Evolutionary conservation across 805 yeast species (phyloP).

Genomic region (Wickerhamiella alocasiicola): DNA sequence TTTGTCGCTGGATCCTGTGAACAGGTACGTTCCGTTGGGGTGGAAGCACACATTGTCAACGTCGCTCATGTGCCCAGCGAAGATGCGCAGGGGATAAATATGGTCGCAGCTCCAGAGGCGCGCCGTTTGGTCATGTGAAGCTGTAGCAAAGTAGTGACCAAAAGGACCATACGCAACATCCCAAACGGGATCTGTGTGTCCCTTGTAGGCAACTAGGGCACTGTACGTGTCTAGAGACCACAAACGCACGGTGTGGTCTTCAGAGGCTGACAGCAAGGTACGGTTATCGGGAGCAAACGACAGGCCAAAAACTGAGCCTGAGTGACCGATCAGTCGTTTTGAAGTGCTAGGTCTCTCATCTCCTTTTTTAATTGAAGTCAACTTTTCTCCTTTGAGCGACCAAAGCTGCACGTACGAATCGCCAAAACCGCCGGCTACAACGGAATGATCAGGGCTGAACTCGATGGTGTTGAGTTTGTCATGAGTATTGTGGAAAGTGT

Average conservation of each 20-base stretch:
- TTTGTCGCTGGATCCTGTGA: conserved; percentile 92
- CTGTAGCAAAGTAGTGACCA: conserved; percentile 97
- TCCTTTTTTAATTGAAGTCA: conserved; percentile 31
- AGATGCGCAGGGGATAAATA: conserved; percentile 85
- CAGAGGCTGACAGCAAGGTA: conserved; percentile 70
- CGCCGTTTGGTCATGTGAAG: conserved; percentile 95
- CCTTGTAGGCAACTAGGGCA: conserved; percentile 80
- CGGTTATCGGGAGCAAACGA: conserved; percentile 85
- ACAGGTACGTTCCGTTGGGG: conserved; percentile 87
- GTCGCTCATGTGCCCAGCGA: conserved; percentile 95
- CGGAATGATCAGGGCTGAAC: conserved; percentile 75
- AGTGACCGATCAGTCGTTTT: conserved; percentile 66
- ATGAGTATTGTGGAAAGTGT: conserved; percentile 92
- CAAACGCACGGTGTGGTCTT: conserved; percentile 79
- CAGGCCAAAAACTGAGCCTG: conserved; percentile 86
- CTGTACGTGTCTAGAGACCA: conserved; percentile 92
- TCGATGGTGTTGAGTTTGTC: conserved; percentile 75
- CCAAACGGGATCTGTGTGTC: conserved; percentile 96
- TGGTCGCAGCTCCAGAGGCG: conserved; percentile 97
- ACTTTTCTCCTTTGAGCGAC: conserved; percentile 85
- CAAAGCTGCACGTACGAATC: conserved; percentile 84
- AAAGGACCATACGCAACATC: conserved; percentile 88
- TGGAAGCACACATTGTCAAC: conserved; percentile 93
- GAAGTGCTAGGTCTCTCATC: conserved; percentile 26
- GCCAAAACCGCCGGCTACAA: conserved; percentile 89